Evolutionary conservation across 1,284 basidiomycete species (phyloP).

Genomic region (Abortiporus biennis): DNA sequence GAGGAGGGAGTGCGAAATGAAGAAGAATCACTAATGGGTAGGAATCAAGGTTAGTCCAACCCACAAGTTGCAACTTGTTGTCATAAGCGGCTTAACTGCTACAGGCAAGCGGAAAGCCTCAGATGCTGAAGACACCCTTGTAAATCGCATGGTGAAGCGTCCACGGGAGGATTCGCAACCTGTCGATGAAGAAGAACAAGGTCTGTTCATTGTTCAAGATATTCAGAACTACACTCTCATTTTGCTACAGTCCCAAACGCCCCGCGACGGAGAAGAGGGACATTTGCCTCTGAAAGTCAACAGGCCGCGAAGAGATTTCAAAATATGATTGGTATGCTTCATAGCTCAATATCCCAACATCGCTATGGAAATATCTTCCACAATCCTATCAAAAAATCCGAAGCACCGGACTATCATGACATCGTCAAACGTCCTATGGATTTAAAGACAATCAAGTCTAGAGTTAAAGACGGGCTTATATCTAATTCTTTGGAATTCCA

Average conservation of each 20-base stretch:
- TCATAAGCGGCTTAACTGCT: no score
- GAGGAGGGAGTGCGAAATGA: no score
- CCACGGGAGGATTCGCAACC: constrained; percentile 63
- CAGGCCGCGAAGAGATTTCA: constrained; percentile 69
- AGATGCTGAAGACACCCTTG: constrained; percentile 37
- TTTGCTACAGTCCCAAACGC: constrained; percentile 11
- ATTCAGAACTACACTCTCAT: not conserved
- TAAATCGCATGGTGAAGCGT: constrained; percentile 62
- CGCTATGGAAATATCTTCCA: constrained; percentile 87
- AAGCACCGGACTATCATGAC: constrained; percentile 87
- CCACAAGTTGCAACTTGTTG: no score
- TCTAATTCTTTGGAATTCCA: constrained; percentile 81
- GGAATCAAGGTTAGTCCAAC: no score
- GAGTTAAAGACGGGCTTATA: constrained; percentile 79
- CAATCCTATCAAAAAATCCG: constrained; percentile 80
- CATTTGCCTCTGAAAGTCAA: constrained; percentile 35
- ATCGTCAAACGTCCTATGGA: constrained; percentile 92
- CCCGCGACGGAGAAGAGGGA: constrained; percentile 17
- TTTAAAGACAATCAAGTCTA: constrained; percentile 81
- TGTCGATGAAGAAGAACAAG: constrained; percentile 56
- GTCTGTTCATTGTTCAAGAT: constrained; percentile 26
- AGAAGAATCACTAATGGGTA: no score
- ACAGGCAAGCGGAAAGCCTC: constrained; percentile 67
- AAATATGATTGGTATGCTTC: constrained; percentile 72
- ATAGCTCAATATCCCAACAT: constrained; percentile 78